Base-by-base conservation (phyloP, 768 basidiomycete genomes). In the Trametes maxima region DNA sequence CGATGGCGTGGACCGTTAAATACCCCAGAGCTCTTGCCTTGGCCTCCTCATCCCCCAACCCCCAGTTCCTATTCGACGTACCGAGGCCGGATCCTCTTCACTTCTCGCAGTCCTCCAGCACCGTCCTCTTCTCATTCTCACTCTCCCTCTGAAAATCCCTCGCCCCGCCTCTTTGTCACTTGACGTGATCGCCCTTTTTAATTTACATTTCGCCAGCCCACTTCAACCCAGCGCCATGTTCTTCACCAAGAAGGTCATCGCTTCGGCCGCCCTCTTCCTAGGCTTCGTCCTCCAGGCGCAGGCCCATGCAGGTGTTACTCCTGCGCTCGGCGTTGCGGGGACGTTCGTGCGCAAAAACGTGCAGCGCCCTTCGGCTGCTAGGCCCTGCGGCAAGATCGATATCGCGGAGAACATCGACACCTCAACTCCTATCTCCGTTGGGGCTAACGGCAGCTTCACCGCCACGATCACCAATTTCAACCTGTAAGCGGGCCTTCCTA, bases 381-480 rank as follows among this genome's bases (percentile, higher is more conserved):
- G 67, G 42, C 77, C 77, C 0, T 85, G 82, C 64, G 82, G 83
- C 24, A 73, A 65, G 3, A 70, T 76, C 33, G 73, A 79, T 68
- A 72, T 83, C 46, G 76, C 79, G 14, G 56, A 70, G 21, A 75
- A 71, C 48, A 57, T 84, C 57, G 76, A 77, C 57, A 68, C 71
- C 10, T 76, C 80, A 14, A 68, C 63, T 2, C 16, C 72, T 5
- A 52, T 72, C 50, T 14, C 33, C 3, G 66, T 66, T 12, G 39
- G 24, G 13, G 74, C 78, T n/a, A 73, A 80, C 47, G 81, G 80
- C 25, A 64, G 75, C 0, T 79, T 83, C 69, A 69, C 69, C 5
- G 75, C 74, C 17, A 79, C 72, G 35, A 73, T 74, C 58, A 77
- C 71, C 45, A 77, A 80, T 69, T 84, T 83, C 68, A 83, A 83